phyloP scores from a whole-genome alignment of 495 filamentous ascomycete genomes.

The Oidiodendron maius region DNA sequence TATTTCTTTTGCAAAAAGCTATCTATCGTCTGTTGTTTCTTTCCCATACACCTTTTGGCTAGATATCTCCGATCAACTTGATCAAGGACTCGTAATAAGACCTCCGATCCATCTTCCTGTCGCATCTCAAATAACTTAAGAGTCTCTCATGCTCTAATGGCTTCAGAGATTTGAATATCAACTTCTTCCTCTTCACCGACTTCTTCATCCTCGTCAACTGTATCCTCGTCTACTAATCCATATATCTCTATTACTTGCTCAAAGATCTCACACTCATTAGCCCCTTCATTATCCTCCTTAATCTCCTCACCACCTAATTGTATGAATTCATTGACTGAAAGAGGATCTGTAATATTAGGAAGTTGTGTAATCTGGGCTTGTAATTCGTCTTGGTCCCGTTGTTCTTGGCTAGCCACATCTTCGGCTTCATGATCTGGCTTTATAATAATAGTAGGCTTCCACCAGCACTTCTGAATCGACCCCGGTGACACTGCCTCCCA shows the following conservation, averaged over 20 bases:
- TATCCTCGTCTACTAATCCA: neutral
- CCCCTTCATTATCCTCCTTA: neutral
- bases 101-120: neutral
- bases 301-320: neutral
- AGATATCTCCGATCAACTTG: neutral
- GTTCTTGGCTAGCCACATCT: neutral
- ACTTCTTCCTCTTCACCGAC: neutral
- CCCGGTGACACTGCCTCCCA: neutral
- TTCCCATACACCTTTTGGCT: no score
- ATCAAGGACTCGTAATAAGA: neutral
- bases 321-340: neutral
- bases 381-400: neutral
- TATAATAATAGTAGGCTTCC: no score
- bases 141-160: neutral
- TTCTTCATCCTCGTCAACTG: neutral
- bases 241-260: neutral
- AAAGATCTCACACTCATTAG: no score
- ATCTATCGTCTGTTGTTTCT: neutral
- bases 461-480: slow-evolving; percentile 3
- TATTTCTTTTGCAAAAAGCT: neutral
- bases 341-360: neutral
- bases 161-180: neutral
- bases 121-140: neutral
- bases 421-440: neutral
- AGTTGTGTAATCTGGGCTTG: neutral